Percentiles rank a stretch among this genome's conserved stretches.
Conservation (phyloP, 2,329 filamentous ascomycete species). For the Sclerotinia borealis region DNA sequence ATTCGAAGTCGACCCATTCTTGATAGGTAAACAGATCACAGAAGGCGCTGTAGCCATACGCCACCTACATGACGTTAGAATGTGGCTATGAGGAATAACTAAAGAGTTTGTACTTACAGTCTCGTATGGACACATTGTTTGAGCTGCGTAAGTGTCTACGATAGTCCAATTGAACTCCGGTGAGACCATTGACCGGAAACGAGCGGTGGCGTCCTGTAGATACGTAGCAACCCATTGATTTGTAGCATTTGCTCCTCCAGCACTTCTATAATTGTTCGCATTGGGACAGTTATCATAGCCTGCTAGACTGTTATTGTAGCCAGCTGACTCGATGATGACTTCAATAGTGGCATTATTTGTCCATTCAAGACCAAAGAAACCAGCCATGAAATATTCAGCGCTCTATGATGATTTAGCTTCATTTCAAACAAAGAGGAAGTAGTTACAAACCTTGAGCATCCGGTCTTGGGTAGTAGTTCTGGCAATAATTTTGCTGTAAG, state of each 20-base stretch:
- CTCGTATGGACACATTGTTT: conserved; percentile 71
- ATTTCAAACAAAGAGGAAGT: background rate
- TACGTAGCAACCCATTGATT: conserved; percentile 58
- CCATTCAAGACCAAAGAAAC: conserved; percentile 74
- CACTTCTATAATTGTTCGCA: conserved; percentile 39
- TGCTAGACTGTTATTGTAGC: conserved; percentile 66
- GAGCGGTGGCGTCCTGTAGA: conserved; percentile 54
- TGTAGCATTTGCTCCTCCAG: conserved; percentile 47
- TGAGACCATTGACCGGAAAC: conserved; percentile 49
- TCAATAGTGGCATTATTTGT: conserved; percentile 66
- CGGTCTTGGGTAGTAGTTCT: conserved; percentile 71
- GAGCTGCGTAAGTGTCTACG: conserved; percentile 58
- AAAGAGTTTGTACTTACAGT: conserved; percentile 38
- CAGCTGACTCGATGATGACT: conserved; percentile 57
- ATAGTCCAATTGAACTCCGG: conserved; percentile 57
- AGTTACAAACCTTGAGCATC: conserved; percentile 57
- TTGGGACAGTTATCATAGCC: conserved; percentile 64
- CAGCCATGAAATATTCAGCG: conserved; percentile 71
- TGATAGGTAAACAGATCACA: conserved; percentile 69
- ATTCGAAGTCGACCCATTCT: conserved; percentile 69
- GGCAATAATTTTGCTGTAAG: conserved; percentile 65
- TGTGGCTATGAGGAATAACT: background rate
- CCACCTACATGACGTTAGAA: conserved; percentile 41
- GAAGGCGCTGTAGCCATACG: conserved; percentile 67
- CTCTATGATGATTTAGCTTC: conserved; percentile 18